Evolutionary conservation across 192 early-diverging fungal species (phyloP), one percentile per base, ranked within the genome.

Genomic region (Backusella mclennaniae): DNA sequence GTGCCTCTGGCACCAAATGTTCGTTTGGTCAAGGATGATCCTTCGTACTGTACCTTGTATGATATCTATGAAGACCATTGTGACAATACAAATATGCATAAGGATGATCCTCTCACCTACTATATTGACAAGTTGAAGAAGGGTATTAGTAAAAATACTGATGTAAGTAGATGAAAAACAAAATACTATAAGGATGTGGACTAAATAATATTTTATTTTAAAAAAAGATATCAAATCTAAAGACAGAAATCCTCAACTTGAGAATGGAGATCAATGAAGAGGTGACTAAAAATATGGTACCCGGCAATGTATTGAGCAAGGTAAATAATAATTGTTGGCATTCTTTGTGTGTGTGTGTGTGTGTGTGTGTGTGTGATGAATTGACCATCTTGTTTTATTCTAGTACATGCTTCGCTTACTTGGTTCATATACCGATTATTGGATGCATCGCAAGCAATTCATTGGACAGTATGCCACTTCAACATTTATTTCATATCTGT

Each of bases 381-480:
- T 8, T 29, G 46, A 23, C 49, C 8, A 66, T 23, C 14, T 19
- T 36, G 19, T 44, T 35, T 8, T 6, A 26, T 26, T 53, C 21
- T 74, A 96, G 88, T 93, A 90, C 77, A 93, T 99, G 85, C 80
- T 87, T 4, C 83, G 83, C 33, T 84, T 87, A 31, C 89, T 97
- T 84, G 86, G 85, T 12, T 91, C 93, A 8, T 94, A 94, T 76
- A 89, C 91, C 67, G 97, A 98, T 82, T 89, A 95, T 67, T 99
- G 97, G 97, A 92, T 92, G 77, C 89, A 97, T 74, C 87, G 97
- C 29, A 97, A 98, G 85, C 95, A 95, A 78, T 98, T 99, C 74
- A 96, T 97, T 23, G 77, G 86, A 26, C 98, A 99, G 82, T 84
- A 96, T 82, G 95, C 97, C 0, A 89, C 93, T 2, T 87, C 93